phyloP scores from a whole-genome alignment of 164 flowering plant genomes.

The Pachysandra terminalis region DNA sequence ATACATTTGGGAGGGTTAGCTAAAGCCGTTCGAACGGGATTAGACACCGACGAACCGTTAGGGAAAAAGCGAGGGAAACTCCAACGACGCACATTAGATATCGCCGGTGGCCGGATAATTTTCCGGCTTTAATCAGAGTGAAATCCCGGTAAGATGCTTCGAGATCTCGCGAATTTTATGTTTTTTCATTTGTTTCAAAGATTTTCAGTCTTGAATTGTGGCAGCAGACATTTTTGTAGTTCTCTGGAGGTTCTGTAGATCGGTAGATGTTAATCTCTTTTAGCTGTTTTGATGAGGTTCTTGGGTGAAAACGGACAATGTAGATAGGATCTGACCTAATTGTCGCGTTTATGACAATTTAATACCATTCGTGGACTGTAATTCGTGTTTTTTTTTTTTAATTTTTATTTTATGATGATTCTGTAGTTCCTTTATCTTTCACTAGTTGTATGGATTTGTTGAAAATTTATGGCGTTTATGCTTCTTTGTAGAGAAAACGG shows the following conservation, averaged over 20 bases:
- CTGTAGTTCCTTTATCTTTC: not conserved
- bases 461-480: not conserved
- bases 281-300: not conserved
- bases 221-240: too few relatives aligned
- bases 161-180: not conserved
- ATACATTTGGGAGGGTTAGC: too few relatives aligned
- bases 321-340: constrained; percentile 1
- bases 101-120: not conserved
- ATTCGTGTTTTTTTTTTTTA: not conserved
- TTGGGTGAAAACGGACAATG: not conserved
- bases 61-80: not conserved
- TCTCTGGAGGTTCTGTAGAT: not conserved
- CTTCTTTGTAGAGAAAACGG: not conserved
- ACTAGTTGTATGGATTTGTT: not conserved
- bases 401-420: not conserved
- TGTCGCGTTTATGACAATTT: not conserved
- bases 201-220: too few relatives aligned
- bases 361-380: not conserved
- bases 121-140: not conserved
- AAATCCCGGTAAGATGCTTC: not conserved
- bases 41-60: too few relatives aligned
- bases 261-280: not conserved
- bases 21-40: too few relatives aligned
- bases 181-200: too few relatives aligned
- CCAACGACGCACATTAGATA: not conserved